phyloP scores from a whole-genome alignment of 1,139 yeast species.

The Debaryomyces psychrophilus region DNA sequence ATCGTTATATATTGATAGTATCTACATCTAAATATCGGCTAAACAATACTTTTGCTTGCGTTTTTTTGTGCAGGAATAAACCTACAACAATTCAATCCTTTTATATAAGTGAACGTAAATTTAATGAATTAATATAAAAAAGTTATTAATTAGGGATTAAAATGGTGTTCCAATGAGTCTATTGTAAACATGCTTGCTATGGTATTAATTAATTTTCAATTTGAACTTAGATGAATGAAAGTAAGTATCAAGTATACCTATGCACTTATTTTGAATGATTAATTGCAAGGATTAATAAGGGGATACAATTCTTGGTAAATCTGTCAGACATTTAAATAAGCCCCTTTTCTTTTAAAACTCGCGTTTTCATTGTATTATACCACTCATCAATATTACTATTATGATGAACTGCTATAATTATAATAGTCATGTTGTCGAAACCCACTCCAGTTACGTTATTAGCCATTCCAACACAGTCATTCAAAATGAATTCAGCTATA shows the following conservation, averaged over 20 bases:
- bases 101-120: background rate
- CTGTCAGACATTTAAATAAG: constrained; percentile 13
- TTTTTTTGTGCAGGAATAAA: constrained; percentile 2
- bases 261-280: background rate
- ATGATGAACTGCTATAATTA: constrained; percentile 61
- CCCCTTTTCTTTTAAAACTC: constrained; percentile 50
- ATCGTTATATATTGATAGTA: background rate
- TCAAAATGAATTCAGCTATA: constrained; percentile 60
- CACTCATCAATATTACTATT: constrained; percentile 54
- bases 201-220: background rate
- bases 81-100: background rate
- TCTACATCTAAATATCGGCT: background rate
- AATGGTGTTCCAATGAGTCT: background rate
- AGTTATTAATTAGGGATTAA: background rate
- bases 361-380: constrained; percentile 56
- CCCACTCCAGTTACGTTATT: constrained; percentile 77
- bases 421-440: constrained; percentile 77
- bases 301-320: background rate
- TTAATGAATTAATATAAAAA: background rate
- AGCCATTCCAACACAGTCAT: constrained; percentile 73
- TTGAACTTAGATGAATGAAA: background rate
- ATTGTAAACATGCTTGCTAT: background rate
- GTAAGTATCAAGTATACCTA: background rate
- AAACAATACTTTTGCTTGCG: constrained; percentile 5
- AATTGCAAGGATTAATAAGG: background rate